phyloP scores from a whole-genome alignment of 257 asterid genomes.

The Anisodus acutangulus region DNA sequence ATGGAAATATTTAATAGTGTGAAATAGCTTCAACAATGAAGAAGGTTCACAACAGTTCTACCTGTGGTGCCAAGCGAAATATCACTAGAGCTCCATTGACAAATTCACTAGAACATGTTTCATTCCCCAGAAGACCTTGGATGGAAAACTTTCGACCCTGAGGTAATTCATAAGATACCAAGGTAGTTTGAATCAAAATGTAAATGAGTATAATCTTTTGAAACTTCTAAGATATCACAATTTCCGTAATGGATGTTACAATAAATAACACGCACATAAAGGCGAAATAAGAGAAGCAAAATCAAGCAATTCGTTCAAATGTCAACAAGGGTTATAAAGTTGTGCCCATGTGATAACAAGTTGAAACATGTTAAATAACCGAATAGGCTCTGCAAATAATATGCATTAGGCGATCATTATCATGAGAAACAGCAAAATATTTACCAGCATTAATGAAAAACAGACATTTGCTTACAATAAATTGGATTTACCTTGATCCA shows the following conservation, averaged over 20 bases:
- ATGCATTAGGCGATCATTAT: neutral
- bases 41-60: conserved; percentile 35
- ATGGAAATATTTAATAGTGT: neutral
- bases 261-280: neutral
- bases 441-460: conserved; percentile 11
- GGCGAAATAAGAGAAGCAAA: neutral
- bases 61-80: conserved; percentile 99
- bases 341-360: neutral
- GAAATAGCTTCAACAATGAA: conserved; percentile 14
- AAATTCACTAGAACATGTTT: conserved; percentile 63
- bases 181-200: conserved; percentile 30
- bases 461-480: conserved; percentile 29
- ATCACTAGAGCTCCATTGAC: conserved; percentile 81
- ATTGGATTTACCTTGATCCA: conserved; percentile 83
- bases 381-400: neutral
- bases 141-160: conserved; percentile 94
- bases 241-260: neutral
- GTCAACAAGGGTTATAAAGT: neutral
- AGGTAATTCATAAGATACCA: conserved; percentile 28
- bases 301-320: conserved; percentile 10
- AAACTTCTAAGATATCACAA: neutral
- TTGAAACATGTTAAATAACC: neutral
- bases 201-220: conserved; percentile 20
- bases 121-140: conserved; percentile 86
- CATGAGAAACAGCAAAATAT: conserved; percentile 15